Evolutionary conservation across 2,329 filamentous ascomycete genomes (phyloP).

Genomic region (Trichophyton schoenleinii): DNA sequence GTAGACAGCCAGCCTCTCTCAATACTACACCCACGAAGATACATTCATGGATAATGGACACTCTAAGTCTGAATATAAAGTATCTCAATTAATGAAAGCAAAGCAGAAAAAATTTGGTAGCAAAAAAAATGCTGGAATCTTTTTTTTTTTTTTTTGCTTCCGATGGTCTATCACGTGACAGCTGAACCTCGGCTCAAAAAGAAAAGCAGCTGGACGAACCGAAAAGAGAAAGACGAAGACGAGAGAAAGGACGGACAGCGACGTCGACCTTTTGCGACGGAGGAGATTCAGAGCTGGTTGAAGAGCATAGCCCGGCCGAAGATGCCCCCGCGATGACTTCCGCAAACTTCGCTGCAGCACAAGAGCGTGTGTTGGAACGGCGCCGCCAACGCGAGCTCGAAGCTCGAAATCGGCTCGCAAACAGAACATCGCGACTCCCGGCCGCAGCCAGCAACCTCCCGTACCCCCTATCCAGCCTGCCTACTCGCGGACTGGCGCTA

Average conservation of each 20-base stretch:
- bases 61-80: too few species aligned
- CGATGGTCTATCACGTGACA: neutral
- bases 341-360: slow-evolving; percentile 73
- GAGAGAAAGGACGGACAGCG: neutral
- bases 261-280: neutral
- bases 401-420: slow-evolving; percentile 42
- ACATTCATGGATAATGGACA: neutral
- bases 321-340: slow-evolving; percentile 40
- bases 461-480: slow-evolving; percentile 49
- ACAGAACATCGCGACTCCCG: slow-evolving; percentile 38
- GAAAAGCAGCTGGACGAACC: neutral
- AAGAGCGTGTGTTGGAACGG: slow-evolving; percentile 71
- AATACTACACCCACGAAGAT: neutral
- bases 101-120: too few species aligned
- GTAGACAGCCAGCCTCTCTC: neutral
- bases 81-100: neutral
- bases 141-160: too few species aligned
- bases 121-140: too few species aligned
- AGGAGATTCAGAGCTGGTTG: neutral
- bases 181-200: neutral
- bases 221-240: neutral
- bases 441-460: slow-evolving; percentile 47
- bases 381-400: slow-evolving; percentile 62
- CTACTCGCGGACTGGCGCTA: slow-evolving; percentile 31
- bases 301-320: slow-evolving; percentile 8